These are phyloP conservation scores for Dianthus caryophyllus DNA, from an alignment of 148 eudicot species.

Conservation along the genomic window DNA sequence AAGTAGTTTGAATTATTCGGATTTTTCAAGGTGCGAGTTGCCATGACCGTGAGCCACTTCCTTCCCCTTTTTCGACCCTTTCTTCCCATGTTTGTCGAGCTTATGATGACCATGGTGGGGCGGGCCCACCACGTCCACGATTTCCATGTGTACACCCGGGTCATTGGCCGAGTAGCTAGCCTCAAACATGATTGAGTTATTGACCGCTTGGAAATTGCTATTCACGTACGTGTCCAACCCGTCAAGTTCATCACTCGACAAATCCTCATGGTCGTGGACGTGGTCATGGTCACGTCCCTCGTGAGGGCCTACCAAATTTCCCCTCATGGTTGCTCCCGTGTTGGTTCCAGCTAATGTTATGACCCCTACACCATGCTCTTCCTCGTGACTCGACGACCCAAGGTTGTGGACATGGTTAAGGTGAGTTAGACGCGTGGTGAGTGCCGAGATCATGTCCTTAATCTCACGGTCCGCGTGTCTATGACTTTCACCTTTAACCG, in stretches of 20 bases:
- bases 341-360: conserved; percentile 78
- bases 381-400: conserved; percentile 32
- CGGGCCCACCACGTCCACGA: conserved; percentile 23
- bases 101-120: neutral
- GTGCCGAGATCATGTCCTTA: conserved; percentile 46
- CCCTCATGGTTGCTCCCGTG: conserved; percentile 66
- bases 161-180: conserved; percentile 60
- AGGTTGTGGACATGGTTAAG: conserved; percentile 42
- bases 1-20: neutral
- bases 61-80: conserved; percentile 26
- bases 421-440: conserved; percentile 41
- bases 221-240: conserved; percentile 52
- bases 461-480: conserved; percentile 47
- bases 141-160: conserved; percentile 82
- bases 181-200: conserved; percentile 75
- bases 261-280: conserved; percentile 1
- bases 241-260: conserved; percentile 24
- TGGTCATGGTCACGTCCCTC: neutral
- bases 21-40: conserved; percentile 18
- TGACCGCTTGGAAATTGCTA: conserved; percentile 77
- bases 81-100: conserved; percentile 18
- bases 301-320: conserved; percentile 35
- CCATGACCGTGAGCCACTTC: conserved; percentile 20
- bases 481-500: conserved; percentile 25
- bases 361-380: conserved; percentile 44